Evolutionary conservation across 352 stramenopile genomes (phyloP).

Genomic region (Globisporangium paddicum): DNA sequence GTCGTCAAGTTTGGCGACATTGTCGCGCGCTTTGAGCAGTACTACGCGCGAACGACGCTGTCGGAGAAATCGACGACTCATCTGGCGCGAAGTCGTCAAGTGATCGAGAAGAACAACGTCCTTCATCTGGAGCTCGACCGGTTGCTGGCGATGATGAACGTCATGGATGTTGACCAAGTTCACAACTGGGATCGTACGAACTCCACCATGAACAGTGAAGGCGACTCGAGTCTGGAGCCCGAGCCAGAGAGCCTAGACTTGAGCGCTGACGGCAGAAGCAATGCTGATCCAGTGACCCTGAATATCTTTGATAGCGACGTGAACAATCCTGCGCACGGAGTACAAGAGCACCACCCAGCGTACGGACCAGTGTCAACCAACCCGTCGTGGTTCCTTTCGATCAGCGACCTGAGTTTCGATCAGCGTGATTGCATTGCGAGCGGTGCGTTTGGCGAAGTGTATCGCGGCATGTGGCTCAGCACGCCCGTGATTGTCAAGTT

Average conservation of each 20-base stretch:
- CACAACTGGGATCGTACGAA: background rate
- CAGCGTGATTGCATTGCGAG: constrained; percentile 9
- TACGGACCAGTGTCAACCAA: background rate
- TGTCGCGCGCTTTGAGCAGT: background rate
- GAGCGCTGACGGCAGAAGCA: background rate
- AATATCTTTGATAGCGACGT: background rate
- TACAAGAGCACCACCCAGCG: background rate
- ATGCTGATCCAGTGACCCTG: background rate
- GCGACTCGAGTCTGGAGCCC: background rate
- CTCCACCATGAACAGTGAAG: background rate
- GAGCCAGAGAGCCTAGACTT: background rate
- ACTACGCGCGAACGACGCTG: background rate
- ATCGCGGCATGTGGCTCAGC: constrained; percentile 21
- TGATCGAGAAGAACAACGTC: background rate
- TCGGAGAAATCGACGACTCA: background rate
- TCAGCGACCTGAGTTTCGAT: constrained; percentile 21
- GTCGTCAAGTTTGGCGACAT: background rate
- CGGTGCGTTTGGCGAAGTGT: constrained; percentile 23
- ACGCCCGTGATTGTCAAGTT: constrained; percentile 32
- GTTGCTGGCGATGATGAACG: background rate
- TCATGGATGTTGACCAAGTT: background rate
- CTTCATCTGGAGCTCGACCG: background rate
- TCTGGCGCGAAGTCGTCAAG: background rate
- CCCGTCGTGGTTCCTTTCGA: constrained; percentile 25
- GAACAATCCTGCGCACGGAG: background rate